A percentile compares a stretch with the other conserved stretches of the same genome.
phyloP scores from a whole-genome alignment of 2,329 filamentous ascomycete genomes.

The Dryadomyces quercivorus region DNA sequence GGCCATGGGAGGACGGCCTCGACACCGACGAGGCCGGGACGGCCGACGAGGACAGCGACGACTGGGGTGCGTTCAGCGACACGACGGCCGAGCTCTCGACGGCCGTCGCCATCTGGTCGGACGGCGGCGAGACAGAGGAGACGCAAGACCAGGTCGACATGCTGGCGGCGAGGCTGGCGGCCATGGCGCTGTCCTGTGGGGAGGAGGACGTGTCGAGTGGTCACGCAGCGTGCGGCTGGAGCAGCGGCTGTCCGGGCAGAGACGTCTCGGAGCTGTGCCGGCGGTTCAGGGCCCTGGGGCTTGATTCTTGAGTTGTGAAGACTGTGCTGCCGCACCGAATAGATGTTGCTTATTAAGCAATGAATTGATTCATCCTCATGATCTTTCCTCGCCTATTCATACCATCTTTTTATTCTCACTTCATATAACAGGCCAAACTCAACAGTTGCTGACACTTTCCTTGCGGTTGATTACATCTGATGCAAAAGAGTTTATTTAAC shows the following conservation, averaged over 20 bases:
- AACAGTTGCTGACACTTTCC: too few species aligned
- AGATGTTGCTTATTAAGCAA: too few species aligned
- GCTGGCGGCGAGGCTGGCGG: not conserved
- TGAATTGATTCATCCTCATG: too few species aligned
- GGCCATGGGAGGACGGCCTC: not conserved
- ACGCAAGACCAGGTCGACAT: not conserved
- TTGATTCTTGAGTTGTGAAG: not conserved
- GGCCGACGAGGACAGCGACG: not conserved
- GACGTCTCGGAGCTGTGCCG: not conserved
- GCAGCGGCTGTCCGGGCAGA: not conserved
- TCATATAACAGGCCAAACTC: too few species aligned
- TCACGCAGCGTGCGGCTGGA: not conserved
- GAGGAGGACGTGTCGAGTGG: too few species aligned
- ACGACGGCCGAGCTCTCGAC: not conserved
- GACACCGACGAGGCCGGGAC: not conserved
- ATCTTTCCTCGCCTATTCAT: not conserved
- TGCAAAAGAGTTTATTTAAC: too few species aligned
- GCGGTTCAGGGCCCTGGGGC: not conserved
- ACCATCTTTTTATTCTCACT: not conserved
- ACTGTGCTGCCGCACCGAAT: not conserved
- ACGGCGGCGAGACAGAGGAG: not conserved
- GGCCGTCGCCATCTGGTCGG: too few species aligned
- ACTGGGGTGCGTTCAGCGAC: not conserved
- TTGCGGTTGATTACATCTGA: too few species aligned
- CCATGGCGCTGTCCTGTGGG: not conserved